Base-by-base conservation (phyloP, 129 eudicot genomes). In the Flaveria brownii region DNA sequence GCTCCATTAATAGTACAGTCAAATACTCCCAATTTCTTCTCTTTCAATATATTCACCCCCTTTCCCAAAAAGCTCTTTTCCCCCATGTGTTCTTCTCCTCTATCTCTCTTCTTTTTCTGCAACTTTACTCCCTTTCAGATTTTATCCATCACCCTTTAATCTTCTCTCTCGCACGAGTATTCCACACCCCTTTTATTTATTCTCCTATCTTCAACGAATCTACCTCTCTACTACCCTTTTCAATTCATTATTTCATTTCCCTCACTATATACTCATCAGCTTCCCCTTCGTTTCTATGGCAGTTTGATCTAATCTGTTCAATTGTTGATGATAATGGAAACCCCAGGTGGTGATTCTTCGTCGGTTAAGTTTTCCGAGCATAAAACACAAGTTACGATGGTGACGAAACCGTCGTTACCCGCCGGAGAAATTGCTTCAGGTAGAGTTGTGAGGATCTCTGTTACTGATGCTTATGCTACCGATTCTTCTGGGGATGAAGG, bases 391-490 rank as follows among this genome's bases (percentile, higher is more conserved):
- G 85, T 84, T 14, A 80, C 90, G 0, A 67, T 80, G 71, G 77
- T 70, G 20, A 63, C 42, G 4, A 77, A 66, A 5, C 69, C 76
- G 47, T 28, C 56, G 41, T 36, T 36, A 36, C 14, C 80, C 7
- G 2, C 65, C 42, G 76, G 68, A n/a, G 72, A 60, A 3, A 72
- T 22, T 1, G 42, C 18, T 33, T 54, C 82, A 2, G 36, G 25
- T 0, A 88, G 77, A 69, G 71, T 87, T 3, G 97, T 94, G 0
- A 84, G 99, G 52, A 87, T 94, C 16, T 74, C 96, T 15, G 87
- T 94, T 54, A 94, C 97, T 9, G 99, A 94, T 66, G 83, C 83
- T 18, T 88, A 94, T 57, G 99, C 96, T 0, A 94, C 99, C 0
- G 99, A 94, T 76, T 87, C 96, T 1, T 94, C 99, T 30, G 84